A percentile compares a stretch with the other conserved stretches of the same genome.
phyloP scores from a whole-genome alignment of 768 basidiomycete genomes.

The Gloeophyllum trabeum region DNA sequence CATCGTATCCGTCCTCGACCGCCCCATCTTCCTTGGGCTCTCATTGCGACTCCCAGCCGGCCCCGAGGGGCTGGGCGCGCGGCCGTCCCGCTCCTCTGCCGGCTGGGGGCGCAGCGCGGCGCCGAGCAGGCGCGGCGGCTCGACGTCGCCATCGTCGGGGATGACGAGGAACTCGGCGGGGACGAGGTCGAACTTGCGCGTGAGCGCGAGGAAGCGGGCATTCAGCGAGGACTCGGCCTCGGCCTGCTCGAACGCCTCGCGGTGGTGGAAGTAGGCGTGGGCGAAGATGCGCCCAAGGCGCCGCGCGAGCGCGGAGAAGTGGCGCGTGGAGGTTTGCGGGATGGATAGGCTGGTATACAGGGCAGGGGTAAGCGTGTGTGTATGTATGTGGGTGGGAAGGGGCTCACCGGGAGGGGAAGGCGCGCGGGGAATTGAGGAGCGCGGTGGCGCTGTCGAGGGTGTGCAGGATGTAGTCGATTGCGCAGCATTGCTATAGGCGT shows the following conservation, averaged over 20 bases:
- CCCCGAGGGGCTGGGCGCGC: not conserved
- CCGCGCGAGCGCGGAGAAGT: constrained; percentile 82
- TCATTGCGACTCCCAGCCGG: not conserved
- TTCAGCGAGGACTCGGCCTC: constrained; percentile 88
- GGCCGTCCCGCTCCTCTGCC: constrained; percentile 5
- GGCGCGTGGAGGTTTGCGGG: constrained; percentile 69
- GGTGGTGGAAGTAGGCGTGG: constrained; percentile 93
- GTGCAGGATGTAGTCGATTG: constrained; percentile 92
- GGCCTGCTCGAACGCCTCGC: constrained; percentile 82
- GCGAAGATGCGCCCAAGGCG: constrained; percentile 92
- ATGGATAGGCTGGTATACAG: constrained; percentile 66
- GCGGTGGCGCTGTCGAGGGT: constrained; percentile 92
- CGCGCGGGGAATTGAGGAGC: constrained; percentile 78
- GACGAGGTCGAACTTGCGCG: constrained; percentile 71
- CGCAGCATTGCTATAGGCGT: constrained; percentile 85
- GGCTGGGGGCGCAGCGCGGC: constrained; percentile 24
- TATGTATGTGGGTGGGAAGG: constrained; percentile 7
- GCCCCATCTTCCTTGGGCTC: constrained; percentile 18
- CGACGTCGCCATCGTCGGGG: constrained; percentile 25
- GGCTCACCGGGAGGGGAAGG: constrained; percentile 81
- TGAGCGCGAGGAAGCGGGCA: constrained; percentile 79
- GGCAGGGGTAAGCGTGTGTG: constrained; percentile 5
- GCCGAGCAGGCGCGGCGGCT: constrained; percentile 24
- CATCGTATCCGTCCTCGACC: constrained; percentile 68
- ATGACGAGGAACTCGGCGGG: constrained; percentile 79